Conservation (phyloP, 768 basidiomycete genomes). For the Pisolithus tinctorius region DNA sequence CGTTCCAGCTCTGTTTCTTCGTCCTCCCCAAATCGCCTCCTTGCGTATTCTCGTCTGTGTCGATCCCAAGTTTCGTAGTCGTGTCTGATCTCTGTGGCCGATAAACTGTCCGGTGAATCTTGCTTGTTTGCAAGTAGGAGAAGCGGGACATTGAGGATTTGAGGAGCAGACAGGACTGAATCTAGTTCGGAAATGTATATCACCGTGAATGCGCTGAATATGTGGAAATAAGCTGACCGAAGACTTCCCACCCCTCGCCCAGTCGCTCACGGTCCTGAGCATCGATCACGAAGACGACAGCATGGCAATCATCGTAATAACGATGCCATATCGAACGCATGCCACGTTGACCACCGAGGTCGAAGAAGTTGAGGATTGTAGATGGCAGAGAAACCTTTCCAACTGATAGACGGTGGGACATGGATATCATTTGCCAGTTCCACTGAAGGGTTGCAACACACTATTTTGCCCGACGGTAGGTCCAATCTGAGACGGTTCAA, state of each 20-base stretch:
- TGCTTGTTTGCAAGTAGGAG: constrained; percentile 96
- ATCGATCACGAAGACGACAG: constrained; percentile 93
- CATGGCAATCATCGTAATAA: constrained; percentile 97
- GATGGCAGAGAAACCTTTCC: constrained; percentile 92
- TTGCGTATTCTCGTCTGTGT: constrained; percentile 61
- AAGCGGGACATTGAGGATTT: constrained; percentile 85
- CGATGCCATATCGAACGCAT: constrained; percentile 91
- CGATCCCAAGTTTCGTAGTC: constrained; percentile 87
- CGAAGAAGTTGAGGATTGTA: constrained; percentile 94
- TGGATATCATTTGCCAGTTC: not conserved
- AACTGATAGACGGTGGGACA: constrained; percentile 38
- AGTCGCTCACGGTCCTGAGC: constrained; percentile 85
- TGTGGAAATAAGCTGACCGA: constrained; percentile 53
- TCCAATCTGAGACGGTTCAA: constrained; percentile 89
- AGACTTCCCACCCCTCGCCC: constrained; percentile 94
- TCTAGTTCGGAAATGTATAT: constrained; percentile 37
- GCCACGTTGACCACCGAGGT: constrained; percentile 90
- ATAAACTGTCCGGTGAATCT: constrained; percentile 72
- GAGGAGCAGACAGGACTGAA: constrained; percentile 79
- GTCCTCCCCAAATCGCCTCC: constrained; percentile 44
- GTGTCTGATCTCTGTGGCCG: constrained; percentile 86
- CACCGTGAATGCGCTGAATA: constrained; percentile 8
- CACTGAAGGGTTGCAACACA: constrained; percentile 32
- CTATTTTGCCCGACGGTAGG: constrained; percentile 99
- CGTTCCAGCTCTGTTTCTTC: constrained; percentile 39